Conservation (phyloP, 345 rosid genomes). For the Lagerstroemia speciosa region DNA sequence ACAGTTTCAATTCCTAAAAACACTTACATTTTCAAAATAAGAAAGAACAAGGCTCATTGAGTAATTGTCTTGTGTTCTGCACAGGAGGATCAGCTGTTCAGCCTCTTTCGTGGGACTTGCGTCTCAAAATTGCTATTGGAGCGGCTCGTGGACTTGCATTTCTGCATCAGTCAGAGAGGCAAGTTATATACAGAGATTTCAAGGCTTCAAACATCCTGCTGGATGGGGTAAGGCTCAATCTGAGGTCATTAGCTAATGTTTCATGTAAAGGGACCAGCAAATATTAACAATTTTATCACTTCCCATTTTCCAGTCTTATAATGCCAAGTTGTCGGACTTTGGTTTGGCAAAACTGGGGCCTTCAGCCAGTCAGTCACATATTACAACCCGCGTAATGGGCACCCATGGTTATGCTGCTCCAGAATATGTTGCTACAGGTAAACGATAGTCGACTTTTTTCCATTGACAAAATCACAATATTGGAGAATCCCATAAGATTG, state of each 20-base stretch:
- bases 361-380: slow-evolving; percentile 91
- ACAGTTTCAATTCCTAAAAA: background rate
- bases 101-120: slow-evolving; percentile 74
- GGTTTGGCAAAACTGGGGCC: slow-evolving; percentile 95
- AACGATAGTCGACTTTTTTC: background rate
- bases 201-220: slow-evolving; percentile 93
- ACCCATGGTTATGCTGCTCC: slow-evolving; percentile 97
- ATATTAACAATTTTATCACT: background rate
- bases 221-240: slow-evolving; percentile 58
- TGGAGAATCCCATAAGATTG: background rate
- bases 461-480: background rate
- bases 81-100: slow-evolving; percentile 76
- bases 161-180: slow-evolving; percentile 73
- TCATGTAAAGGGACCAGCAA: background rate
- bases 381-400: slow-evolving; percentile 94
- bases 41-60: background rate
- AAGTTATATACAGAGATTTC: slow-evolving; percentile 93
- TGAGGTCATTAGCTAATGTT: background rate
- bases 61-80: background rate
- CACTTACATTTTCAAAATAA: background rate
- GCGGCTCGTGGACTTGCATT: slow-evolving; percentile 88
- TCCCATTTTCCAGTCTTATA: slow-evolving; percentile 44
- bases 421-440: slow-evolving; percentile 80
- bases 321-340: slow-evolving; percentile 86
- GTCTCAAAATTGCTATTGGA: slow-evolving; percentile 78